Evolutionary conservation across 306 rosid species (phyloP), one percentile per base, ranked within the genome.

Genomic region (Geum urbanum): DNA sequence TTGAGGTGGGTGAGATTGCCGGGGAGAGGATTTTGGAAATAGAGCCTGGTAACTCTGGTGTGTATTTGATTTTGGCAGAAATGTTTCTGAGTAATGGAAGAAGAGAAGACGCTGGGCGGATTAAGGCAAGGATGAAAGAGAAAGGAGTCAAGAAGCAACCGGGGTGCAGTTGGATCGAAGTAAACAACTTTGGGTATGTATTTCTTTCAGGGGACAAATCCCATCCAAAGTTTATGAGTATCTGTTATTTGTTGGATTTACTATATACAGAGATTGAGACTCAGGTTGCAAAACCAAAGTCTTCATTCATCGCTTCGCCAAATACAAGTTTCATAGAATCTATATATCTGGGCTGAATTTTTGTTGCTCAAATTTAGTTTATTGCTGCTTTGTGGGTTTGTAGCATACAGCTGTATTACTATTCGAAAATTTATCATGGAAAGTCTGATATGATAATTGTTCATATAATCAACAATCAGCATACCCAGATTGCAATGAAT

Each of bases 91-190:
- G 65, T 48, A 18, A 52, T 63, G 86, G 79, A 64, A 73, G 69
- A 70, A 70, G 76, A 64, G 63, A 70, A 57, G 84, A 86, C 10
- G 87, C 87, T 1, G 79, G 58, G 20, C 74, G 49, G 59, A 80
- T 81, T 8, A 63, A 77, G 79, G 78, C 75, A 9, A 79, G 77
- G 69, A 78, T 83, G 87, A 86, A 81, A 69, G 79, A 68, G 35
- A 63, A 78, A 40, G 82, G 90, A 70, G 84, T 86, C 35, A 86
- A 86, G 77, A 80, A 83, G 80, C 87, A 83, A 71, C 90, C 86
- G 1, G 87, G 90, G 39, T 83, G 87, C 53, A 86, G 87, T 70
- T 86, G 87, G 90, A 69, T 83, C 47, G 84, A 83, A 67, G 24
- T 78, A 57, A 78, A 80, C 43, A 61, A 74, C 55, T 10, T 78